Evolutionary conservation across 371 early-diverging fungal species (phyloP).

Genomic region (Mortierella sp.): DNA sequence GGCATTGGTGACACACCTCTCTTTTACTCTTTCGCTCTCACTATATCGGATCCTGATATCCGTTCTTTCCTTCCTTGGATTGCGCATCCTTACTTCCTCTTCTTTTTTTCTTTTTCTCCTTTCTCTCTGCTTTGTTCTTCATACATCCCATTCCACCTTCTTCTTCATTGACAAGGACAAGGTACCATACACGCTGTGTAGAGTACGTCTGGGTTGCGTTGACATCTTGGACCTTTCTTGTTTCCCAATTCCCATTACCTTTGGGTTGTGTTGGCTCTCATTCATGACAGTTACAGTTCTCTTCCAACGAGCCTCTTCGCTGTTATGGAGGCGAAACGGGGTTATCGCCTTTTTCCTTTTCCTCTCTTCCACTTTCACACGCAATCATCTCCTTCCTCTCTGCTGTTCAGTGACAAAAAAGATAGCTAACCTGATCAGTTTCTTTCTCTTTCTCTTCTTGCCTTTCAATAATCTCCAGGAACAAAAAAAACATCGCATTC

Average conservation of each 20-base stretch:
- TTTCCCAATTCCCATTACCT: neutral
- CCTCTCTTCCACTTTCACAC: neutral
- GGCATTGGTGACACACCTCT: neutral
- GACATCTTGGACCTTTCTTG: neutral
- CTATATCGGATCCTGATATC: neutral
- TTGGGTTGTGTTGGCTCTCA: neutral
- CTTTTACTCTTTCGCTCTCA: no score
- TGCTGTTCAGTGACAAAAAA: neutral
- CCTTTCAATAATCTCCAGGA: neutral
- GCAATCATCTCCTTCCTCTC: neutral
- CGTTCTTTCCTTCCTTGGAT: neutral
- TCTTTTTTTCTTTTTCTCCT: neutral
- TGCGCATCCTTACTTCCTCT: neutral
- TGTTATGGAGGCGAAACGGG: neutral
- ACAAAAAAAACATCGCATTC: neutral
- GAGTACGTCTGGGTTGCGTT: neutral
- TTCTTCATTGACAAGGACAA: neutral
- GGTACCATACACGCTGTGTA: neutral
- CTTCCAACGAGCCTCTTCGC: neutral
- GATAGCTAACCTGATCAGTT: neutral
- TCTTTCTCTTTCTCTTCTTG: neutral
- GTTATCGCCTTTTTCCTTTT: neutral
- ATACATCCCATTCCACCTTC: neutral
- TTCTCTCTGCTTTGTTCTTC: neutral
- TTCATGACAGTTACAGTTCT: neutral